Base-by-base conservation (phyloP, 1,139 yeast genomes). In the Hyphopichia fennica region DNA sequence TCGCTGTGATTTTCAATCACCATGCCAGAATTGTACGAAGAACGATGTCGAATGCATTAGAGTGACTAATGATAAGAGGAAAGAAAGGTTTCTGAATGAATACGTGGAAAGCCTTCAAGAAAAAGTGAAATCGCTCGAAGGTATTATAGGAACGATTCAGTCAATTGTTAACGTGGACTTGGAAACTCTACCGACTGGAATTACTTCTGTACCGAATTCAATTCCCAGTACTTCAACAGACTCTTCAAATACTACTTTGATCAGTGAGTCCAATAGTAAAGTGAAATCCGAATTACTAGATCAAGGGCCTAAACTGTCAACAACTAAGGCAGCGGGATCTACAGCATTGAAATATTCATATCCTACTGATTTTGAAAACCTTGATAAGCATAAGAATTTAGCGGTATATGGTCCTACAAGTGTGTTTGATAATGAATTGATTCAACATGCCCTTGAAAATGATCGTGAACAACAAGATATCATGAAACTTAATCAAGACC, bases 381-480 rank as follows among this genome's bases (percentile, higher is more conserved):
- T 31, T 22, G 40, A 38, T 25, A 38, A 27, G 13, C 35, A 38
- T 22, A 46, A 37, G 25, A 45, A 17, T 40, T 51, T 53, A 14
- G 57, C 75, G 3, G 68, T 75, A 16, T 77, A 75, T 48, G 81
- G 80, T 0, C 79, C 83, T 13, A 77, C 78, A 3, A 73, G 77
- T 42, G 72, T 79, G 4, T 77, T 67, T 44, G 77, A 69, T 42
- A 65, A 68, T 43, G 61, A 60, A 35, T 48, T 65, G 15, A 56
- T 68, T 8, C 42, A 55, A 14, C 54, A 56, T 18, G 41, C 59
- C 7, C 50, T 47, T 23, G 34, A 16, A 4, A 18, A 5, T 14
- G 9, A 19, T 31, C 47, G n/a, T 45, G 42, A 13, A 30, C 42
- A 33, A 17, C 35, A 43, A 13, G 44, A 48, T 51, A 14, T 53